These are phyloP conservation scores for Eucalyptus cladocalyx DNA, from an alignment of 345 rosid genomes.

Conservation along the genomic window DNA sequence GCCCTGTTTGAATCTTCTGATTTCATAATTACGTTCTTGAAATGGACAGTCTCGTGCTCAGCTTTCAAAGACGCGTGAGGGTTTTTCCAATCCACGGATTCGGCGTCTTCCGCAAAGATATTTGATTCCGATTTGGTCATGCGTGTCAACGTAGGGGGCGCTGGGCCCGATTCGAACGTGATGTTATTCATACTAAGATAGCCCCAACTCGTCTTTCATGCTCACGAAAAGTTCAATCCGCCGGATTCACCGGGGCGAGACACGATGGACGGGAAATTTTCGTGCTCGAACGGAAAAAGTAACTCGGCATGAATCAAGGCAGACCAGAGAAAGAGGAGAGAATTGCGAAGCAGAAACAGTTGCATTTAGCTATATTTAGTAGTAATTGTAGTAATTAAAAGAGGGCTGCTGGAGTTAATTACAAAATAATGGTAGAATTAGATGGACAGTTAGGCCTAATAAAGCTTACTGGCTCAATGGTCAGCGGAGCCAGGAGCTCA, in stretches of 20 bases:
- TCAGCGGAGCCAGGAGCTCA: neutral
- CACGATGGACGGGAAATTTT: neutral
- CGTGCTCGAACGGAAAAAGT: neutral
- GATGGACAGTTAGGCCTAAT: neutral
- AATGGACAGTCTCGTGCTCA: neutral
- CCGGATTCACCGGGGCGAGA: neutral
- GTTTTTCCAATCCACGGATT: neutral
- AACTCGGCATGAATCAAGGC: accelerated
- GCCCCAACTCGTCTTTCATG: neutral
- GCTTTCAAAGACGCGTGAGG: neutral
- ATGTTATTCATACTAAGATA: neutral
- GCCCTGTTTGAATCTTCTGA: neutral
- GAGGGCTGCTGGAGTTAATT: neutral
- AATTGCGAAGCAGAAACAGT: neutral
- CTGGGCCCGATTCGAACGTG: neutral
- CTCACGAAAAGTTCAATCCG: neutral
- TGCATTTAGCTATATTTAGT: neutral
- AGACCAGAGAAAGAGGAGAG: neutral
- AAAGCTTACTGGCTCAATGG: neutral
- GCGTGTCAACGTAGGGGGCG: neutral
- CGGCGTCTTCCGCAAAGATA: neutral
- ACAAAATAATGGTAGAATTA: neutral
- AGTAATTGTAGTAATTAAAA: neutral
- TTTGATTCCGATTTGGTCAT: neutral
- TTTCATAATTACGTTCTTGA: neutral